phyloP scores from a whole-genome alignment of 306 rosid genomes.

The Fragaria vesca region DNA sequence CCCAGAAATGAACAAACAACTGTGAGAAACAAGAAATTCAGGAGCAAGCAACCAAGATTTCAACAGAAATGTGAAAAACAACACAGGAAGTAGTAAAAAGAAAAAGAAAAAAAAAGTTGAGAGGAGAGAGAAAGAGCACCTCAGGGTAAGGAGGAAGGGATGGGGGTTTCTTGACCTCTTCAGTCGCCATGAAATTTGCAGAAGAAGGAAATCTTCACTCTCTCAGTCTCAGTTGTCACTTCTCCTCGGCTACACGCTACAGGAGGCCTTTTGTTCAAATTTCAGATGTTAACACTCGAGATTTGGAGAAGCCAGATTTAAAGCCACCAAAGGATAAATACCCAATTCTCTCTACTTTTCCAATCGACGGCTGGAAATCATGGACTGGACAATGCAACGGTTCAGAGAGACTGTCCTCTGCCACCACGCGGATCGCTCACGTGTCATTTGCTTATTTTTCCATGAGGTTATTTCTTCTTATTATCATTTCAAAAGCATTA shows the following conservation, averaged over 20 bases:
- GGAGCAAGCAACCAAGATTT: not conserved
- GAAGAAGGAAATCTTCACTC: not conserved
- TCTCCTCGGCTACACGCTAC: not conserved
- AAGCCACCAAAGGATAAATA: conserved; percentile 25
- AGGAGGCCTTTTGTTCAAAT: conserved; percentile 17
- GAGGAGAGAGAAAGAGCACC: conserved; percentile 40
- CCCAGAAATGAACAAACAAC: not conserved
- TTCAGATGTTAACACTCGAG: conserved; percentile 18
- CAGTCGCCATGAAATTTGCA: conserved; percentile 57
- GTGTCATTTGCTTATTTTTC: conserved; percentile 16
- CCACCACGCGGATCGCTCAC: conserved; percentile 56
- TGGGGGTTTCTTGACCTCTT: conserved; percentile 44
- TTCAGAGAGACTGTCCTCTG: not conserved
- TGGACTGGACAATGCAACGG: conserved; percentile 27
- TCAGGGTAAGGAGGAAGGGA: conserved; percentile 81
- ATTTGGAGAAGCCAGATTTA: conserved; percentile 48
- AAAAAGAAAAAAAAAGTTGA: too few relatives aligned
- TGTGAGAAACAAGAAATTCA: not conserved
- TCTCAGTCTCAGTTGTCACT: too few relatives aligned
- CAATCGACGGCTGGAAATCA: conserved; percentile 50
- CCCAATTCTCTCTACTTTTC: conserved; percentile 6
- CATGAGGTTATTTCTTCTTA: too few relatives aligned
- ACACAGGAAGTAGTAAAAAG: not conserved
- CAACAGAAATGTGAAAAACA: not conserved
- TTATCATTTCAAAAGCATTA: too few relatives aligned